Conservation (phyloP, 2,329 filamentous ascomycete species). For the Nigrospora sphaerica region DNA sequence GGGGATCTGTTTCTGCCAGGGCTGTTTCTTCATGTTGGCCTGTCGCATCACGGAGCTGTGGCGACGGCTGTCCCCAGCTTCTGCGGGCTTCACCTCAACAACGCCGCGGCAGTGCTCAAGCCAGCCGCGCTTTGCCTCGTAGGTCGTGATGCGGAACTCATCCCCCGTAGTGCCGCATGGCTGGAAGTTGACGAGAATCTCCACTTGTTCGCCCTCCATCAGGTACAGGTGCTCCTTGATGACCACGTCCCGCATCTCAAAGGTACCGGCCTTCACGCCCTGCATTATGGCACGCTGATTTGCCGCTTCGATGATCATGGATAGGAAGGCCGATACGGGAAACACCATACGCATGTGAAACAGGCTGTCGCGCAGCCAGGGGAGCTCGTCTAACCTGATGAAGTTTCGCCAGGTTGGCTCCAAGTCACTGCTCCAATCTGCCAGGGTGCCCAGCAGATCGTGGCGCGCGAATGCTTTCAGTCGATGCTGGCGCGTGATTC, state of each 20-base stretch:
- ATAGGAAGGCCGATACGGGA: neutral
- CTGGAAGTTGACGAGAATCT: conserved; percentile 26
- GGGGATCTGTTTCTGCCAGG: conserved; percentile 26
- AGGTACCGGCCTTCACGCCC: conserved; percentile 20
- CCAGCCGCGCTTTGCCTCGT: conserved; percentile 26
- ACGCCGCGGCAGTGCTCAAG: conserved; percentile 28
- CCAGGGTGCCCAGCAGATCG: conserved; percentile 1
- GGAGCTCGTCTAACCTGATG: neutral
- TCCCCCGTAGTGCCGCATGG: conserved; percentile 16
- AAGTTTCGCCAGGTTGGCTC: conserved; percentile 1
- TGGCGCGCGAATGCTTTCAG: conserved; percentile 1
- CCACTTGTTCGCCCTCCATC: conserved; percentile 24
- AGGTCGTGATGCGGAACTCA: conserved; percentile 29
- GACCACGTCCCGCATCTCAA: conserved; percentile 27
- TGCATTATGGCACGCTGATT: conserved; percentile 13
- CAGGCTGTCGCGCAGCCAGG: conserved; percentile 1
- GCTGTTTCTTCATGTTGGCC: conserved; percentile 15
- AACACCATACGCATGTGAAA: neutral
- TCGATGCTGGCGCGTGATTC: neutral
- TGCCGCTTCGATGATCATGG: conserved; percentile 8
- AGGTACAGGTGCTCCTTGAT: conserved; percentile 25
- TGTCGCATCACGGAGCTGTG: no score
- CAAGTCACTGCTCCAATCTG: neutral
- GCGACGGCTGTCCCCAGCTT: no score
- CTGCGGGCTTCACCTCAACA: conserved; percentile 16